A percentile compares a stretch with the other conserved stretches of the same genome.
Evolutionary conservation across 2,329 filamentous ascomycete genomes (phyloP).

Genomic region (Pyrenochaeta sp.): DNA sequence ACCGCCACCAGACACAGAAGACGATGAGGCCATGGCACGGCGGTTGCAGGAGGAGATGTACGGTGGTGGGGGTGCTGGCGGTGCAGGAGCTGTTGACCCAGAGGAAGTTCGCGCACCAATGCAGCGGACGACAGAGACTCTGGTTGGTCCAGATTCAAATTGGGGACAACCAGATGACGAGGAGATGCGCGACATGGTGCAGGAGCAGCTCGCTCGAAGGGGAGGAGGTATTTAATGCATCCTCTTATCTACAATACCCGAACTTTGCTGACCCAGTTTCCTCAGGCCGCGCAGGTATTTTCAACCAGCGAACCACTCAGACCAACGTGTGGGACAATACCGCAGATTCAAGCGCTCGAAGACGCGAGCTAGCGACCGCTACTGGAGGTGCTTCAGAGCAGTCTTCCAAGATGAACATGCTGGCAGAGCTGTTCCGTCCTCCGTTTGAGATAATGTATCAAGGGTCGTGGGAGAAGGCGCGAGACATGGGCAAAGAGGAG

Average conservation of each 20-base stretch:
- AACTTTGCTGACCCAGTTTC: slow-evolving; percentile 38
- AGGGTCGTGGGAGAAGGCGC: slow-evolving; percentile 82
- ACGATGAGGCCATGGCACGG: slow-evolving; percentile 93
- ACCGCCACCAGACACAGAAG: slow-evolving; percentile 65
- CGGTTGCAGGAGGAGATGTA: slow-evolving; percentile 93
- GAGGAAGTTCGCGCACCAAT: slow-evolving; percentile 88
- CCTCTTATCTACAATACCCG: slow-evolving; percentile 21
- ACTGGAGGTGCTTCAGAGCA: slow-evolving; percentile 72
- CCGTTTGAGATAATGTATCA: slow-evolving; percentile 89
- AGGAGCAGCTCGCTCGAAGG: slow-evolving; percentile 69
- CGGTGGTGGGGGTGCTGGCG: slow-evolving; percentile 55
- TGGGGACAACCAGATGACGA: slow-evolving; percentile 58
- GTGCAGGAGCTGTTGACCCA: slow-evolving; percentile 47
- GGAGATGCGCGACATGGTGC: slow-evolving; percentile 67
- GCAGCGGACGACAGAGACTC: slow-evolving; percentile 86
- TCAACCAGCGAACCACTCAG: slow-evolving; percentile 69
- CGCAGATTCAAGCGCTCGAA: slow-evolving; percentile 56
- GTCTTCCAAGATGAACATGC: slow-evolving; percentile 75
- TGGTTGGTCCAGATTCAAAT: slow-evolving; percentile 75
- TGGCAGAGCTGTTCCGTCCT: slow-evolving; percentile 91
- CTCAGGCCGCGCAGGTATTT: slow-evolving; percentile 65
- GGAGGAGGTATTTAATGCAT: slow-evolving; percentile 33
- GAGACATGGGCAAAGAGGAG: slow-evolving; percentile 83
- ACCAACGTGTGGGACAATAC: slow-evolving; percentile 68
- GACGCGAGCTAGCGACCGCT: slow-evolving; percentile 64